Evolutionary conservation across 139 green algal genomes (phyloP).

Genomic region (Micromonas pusilla): DNA sequence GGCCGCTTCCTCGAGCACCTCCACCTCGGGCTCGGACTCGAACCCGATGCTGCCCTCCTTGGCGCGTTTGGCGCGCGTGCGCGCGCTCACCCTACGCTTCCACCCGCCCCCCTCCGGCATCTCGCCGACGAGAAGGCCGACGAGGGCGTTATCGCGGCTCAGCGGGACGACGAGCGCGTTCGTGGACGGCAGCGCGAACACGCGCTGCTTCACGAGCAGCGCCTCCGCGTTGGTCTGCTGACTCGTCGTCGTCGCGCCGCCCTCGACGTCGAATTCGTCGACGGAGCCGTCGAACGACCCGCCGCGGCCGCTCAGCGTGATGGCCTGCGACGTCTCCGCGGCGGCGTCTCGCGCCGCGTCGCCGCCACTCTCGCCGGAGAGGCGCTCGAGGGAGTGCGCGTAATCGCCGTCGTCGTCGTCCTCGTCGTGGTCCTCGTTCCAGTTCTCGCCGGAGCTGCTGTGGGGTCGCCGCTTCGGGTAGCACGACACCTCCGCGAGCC

Average conservation of each 20-base stretch:
- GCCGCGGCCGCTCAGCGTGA: background rate
- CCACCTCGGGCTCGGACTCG: background rate
- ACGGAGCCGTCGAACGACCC: background rate
- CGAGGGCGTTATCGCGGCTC: background rate
- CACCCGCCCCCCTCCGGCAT: background rate
- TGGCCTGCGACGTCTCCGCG: background rate
- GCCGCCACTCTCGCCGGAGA: background rate
- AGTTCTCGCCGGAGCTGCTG: background rate
- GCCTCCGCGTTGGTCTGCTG: background rate
- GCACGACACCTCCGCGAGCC: background rate
- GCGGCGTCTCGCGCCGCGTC: background rate
- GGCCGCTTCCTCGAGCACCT: background rate
- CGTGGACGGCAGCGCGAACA: background rate
- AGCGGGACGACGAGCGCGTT: conserved; percentile 9
- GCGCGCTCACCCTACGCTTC: background rate
- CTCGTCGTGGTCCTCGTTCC: no score
- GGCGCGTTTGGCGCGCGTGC: background rate
- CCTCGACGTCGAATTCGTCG: background rate
- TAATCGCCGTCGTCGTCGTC: background rate
- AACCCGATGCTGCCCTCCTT: background rate
- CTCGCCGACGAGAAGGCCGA: conserved; percentile 11
- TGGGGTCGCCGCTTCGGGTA: background rate
- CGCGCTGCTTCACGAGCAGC: background rate
- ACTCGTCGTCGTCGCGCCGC: background rate
- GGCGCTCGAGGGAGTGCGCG: background rate